Base-by-base conservation (phyloP, 1,139 yeast species). In the Scheffersomyces quercinus region DNA sequence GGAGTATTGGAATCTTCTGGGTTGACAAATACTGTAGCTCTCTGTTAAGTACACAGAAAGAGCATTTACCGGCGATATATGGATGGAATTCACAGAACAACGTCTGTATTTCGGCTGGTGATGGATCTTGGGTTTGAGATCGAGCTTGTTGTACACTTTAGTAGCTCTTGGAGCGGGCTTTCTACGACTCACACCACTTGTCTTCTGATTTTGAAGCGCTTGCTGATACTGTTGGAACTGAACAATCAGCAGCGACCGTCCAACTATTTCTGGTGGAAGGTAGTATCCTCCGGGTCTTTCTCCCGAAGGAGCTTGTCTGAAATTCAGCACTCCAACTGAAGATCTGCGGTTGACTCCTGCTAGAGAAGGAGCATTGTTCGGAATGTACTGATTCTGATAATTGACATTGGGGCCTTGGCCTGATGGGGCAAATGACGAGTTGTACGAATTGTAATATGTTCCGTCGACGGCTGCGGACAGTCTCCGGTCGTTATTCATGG, bases 1-100 rank as follows among this genome's bases (percentile, higher is more conserved):
- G 51, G 86, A 86, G 62, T 93, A 95, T 50, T 85, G 84, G 66
- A 90, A 95, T 52, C 70, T 72, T 39, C 81, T 81, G 0, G 98
- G 91, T 48, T 90, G 89, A 65, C 98, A 93, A 44, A 93, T 79
- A 14, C 88, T 74, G 61, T 88, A 93, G 0, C 97, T 85, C 28
- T 91, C 83, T 4, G 93, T 78, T 38, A 93, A 69, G 45, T 88
- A 83, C 4, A 83, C 79, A 0, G 97, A 88, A 47, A 91, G 70
- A 1, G 97, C 97, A 46, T 81, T 76, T 15, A 88, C 75, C 0
- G 99, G 99, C n/a, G 96, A 87, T 33, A 89, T 80, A 51, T 83
- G 88, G 37, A 85, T 81, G 5, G 90, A 83, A 45, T 85, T 85
- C 36, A 88, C 81, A 1, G 91, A 80, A 7, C 95, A 90, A 39